A percentile compares a stretch with the other conserved stretches of the same genome.
Evolutionary conservation across 139 green algal genomes (phyloP).

Genomic region (Chlorella sorokiniana): DNA sequence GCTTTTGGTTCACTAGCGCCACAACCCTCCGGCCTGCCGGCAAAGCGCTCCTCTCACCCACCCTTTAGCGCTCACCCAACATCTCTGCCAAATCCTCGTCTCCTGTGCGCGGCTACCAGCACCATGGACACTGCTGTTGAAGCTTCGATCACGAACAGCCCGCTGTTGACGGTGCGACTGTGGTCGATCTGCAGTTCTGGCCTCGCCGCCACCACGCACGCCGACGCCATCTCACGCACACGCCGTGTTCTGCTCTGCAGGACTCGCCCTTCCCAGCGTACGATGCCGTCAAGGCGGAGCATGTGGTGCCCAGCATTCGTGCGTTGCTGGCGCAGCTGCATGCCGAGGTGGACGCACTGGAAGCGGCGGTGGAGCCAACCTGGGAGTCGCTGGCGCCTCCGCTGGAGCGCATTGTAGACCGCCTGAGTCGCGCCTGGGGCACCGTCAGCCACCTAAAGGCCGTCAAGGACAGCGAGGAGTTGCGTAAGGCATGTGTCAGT

Average conservation of each 20-base stretch:
- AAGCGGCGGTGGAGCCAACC: slow-evolving; percentile 60
- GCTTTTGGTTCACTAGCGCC: background rate
- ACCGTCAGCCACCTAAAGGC: slow-evolving; percentile 94
- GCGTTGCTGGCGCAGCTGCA: slow-evolving; percentile 78
- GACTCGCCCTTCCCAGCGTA: slow-evolving; percentile 78
- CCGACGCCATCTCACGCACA: background rate
- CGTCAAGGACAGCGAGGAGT: slow-evolving; percentile 87
- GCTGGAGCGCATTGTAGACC: slow-evolving; percentile 85
- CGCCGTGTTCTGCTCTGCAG: slow-evolving; percentile 41
- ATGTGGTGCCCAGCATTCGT: slow-evolving; percentile 90
- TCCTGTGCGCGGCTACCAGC: background rate
- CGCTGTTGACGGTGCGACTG: slow-evolving; percentile 24
- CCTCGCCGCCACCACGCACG: background rate
- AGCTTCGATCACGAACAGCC: background rate
- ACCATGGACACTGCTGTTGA: slow-evolving; percentile 22
- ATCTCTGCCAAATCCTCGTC: no score
- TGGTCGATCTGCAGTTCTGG: background rate
- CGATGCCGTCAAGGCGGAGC: slow-evolving; percentile 82
- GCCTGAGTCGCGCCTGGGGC: slow-evolving; percentile 84
- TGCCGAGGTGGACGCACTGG: slow-evolving; percentile 75
- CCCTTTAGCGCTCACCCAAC: no score
- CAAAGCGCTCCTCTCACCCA: no score
- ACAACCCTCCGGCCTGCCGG: background rate
- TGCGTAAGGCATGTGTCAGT: slow-evolving; percentile 61
- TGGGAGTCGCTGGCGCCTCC: slow-evolving; percentile 88